phyloP scores from a whole-genome alignment of 2,329 filamentous ascomycete genomes.

The Neospermospora avenae region DNA sequence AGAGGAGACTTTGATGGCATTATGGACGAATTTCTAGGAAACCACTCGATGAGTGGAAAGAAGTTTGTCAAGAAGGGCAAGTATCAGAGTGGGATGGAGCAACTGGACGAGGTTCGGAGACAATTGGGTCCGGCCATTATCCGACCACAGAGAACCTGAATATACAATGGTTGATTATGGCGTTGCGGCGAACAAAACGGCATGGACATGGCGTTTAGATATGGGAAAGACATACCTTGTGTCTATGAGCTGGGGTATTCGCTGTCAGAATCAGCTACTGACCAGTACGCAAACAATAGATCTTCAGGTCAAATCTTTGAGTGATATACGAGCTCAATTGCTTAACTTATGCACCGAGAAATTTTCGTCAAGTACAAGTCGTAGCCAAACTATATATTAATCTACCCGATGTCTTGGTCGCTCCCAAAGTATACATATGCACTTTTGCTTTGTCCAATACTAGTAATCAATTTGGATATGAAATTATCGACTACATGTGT shows the following conservation, averaged over 20 bases:
- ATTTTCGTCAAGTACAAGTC: too few relatives aligned
- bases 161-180: background rate
- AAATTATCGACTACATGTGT: too few relatives aligned
- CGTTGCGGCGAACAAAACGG: slow-evolving; percentile 15
- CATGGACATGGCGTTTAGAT: slow-evolving; percentile 13
- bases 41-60: slow-evolving; percentile 68
- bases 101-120: slow-evolving; percentile 84
- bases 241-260: background rate
- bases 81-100: slow-evolving; percentile 76
- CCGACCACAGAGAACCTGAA: slow-evolving; percentile 28
- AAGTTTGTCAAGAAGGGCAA: slow-evolving; percentile 76
- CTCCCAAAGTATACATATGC: too few relatives aligned
- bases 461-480: too few relatives aligned
- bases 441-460: too few relatives aligned
- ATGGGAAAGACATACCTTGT: slow-evolving; percentile 10
- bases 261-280: background rate
- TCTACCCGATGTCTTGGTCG: too few relatives aligned
- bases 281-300: background rate
- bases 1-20: slow-evolving; percentile 82
- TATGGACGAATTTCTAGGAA: slow-evolving; percentile 88
- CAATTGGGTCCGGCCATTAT: slow-evolving; percentile 76
- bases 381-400: background rate
- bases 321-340: background rate
- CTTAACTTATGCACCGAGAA: background rate
- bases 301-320: background rate